A percentile compares a stretch with the other conserved stretches of the same genome.
Conservation (phyloP, 495 filamentous ascomycete genomes). For the Penicillium antarcticum region DNA sequence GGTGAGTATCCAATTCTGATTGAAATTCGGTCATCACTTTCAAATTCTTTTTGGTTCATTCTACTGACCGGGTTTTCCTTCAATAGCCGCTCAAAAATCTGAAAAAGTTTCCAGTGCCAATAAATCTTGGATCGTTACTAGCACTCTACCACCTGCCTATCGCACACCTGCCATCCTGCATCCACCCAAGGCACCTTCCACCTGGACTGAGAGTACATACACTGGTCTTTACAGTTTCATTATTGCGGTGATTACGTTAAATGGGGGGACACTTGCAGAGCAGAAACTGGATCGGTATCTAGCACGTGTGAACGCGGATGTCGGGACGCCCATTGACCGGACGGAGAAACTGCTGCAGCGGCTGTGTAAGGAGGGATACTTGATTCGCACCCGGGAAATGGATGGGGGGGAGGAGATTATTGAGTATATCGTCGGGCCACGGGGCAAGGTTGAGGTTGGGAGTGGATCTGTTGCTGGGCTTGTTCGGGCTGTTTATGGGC, state of each 20-base stretch:
- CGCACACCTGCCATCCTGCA: slow-evolving; percentile 61
- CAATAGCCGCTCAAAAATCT: slow-evolving; percentile 55
- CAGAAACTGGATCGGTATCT: slow-evolving; percentile 71
- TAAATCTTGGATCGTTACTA: slow-evolving; percentile 73
- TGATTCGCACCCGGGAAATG: slow-evolving; percentile 67
- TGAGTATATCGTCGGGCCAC: slow-evolving; percentile 74
- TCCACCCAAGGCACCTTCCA: slow-evolving; percentile 63
- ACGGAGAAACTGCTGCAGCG: slow-evolving; percentile 72
- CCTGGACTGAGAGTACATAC: slow-evolving; percentile 69
- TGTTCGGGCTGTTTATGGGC: slow-evolving; percentile 58
- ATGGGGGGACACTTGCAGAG: slow-evolving; percentile 69
- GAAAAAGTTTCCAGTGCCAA: slow-evolving; percentile 50
- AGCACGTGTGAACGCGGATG: slow-evolving; percentile 68
- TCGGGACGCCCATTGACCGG: slow-evolving; percentile 70
- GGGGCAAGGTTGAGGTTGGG: slow-evolving; percentile 84
- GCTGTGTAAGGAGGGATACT: slow-evolving; percentile 78
- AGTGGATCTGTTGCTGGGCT: slow-evolving; percentile 66
- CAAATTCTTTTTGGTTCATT: too few relatives aligned
- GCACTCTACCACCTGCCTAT: slow-evolving; percentile 62
- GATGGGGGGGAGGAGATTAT: slow-evolving; percentile 69
- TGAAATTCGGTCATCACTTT: too few relatives aligned
- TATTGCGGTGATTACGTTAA: slow-evolving; percentile 68
- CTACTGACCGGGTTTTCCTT: too few relatives aligned
- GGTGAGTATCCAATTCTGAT: slow-evolving; percentile 43
- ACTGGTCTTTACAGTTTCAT: slow-evolving; percentile 76